Conservation (phyloP, 1,284 basidiomycete genomes). For the Coriolopsis trogii region DNA sequence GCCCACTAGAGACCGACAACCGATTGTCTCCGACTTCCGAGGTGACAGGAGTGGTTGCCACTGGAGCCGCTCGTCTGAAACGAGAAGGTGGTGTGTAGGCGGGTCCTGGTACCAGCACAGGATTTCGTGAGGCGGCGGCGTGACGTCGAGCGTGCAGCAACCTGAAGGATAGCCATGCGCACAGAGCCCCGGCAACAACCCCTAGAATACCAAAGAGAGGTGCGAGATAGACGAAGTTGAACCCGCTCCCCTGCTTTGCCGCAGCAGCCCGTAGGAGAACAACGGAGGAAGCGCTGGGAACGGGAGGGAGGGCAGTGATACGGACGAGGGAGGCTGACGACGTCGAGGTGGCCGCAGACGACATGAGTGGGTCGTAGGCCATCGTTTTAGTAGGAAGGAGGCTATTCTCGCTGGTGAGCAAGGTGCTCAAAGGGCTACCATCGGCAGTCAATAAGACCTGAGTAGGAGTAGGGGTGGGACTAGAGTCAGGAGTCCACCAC, state of each 20-base stretch:
- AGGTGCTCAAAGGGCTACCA: no score
- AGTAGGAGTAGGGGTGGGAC: background rate
- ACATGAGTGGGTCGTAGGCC: no score
- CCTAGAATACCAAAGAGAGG: conserved; percentile 45
- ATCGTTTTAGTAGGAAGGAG: no score
- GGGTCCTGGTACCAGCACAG: conserved; percentile 41
- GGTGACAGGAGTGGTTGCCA: background rate
- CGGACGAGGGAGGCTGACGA: conserved; percentile 23
- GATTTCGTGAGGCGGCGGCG: conserved; percentile 7
- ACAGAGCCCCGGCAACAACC: conserved; percentile 36
- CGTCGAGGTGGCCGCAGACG: conserved; percentile 5
- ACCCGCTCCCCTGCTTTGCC: conserved; percentile 6
- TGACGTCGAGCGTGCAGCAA: conserved; percentile 18
- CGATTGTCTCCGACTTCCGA: conserved; percentile 1
- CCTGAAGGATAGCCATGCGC: conserved; percentile 30
- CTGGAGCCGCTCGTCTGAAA: conserved; percentile 3
- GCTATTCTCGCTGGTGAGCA: no score
- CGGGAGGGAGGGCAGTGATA: conserved; percentile 46
- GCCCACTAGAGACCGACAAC: conserved; percentile 7
- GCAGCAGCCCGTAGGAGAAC: conserved; percentile 25
- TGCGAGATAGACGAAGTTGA: conserved; percentile 42
- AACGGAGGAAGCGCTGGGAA: conserved; percentile 29
- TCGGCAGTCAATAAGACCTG: conserved; percentile 10
- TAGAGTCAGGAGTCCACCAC: no score
- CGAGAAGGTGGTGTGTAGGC: conserved; percentile 36